phyloP scores from a whole-genome alignment of 805 yeast species.

The Sugiyamaella mastotermitis region DNA sequence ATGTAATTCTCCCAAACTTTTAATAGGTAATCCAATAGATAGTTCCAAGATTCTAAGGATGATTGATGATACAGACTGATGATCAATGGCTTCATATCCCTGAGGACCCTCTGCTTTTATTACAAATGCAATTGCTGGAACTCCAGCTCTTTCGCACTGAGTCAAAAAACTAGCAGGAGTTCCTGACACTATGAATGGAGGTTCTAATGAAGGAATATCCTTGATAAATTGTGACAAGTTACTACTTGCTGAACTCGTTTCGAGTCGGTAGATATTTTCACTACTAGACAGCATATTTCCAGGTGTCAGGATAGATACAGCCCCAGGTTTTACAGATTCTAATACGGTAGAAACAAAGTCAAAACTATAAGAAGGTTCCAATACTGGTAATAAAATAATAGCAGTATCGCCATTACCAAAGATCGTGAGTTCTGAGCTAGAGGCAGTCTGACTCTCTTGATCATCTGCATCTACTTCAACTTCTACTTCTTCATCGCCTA shows the following conservation, averaged over 20 bases:
- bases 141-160: slow-evolving; percentile 18
- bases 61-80: no score
- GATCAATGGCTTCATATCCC: slow-evolving; percentile 26
- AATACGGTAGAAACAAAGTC: slow-evolving; percentile 13
- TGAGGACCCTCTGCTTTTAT: slow-evolving; percentile 29
- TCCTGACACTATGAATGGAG: slow-evolving; percentile 29
- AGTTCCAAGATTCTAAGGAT: no score
- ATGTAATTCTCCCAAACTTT: no score
- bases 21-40: no score
- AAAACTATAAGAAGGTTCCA: slow-evolving; percentile 15
- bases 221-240: not conserved
- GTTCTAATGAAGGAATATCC: slow-evolving; percentile 19
- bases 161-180: slow-evolving; percentile 28
- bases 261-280: slow-evolving; percentile 11
- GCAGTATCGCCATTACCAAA: not conserved
- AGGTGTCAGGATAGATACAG: slow-evolving; percentile 13
- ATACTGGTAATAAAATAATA: not conserved
- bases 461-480: slow-evolving; percentile 4
- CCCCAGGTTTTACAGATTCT: slow-evolving; percentile 9
- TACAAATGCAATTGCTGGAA: slow-evolving; percentile 24
- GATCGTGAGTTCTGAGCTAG: slow-evolving; percentile 3
- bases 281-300: slow-evolving; percentile 14
- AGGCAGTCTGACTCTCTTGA: not conserved
- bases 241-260: slow-evolving; percentile 5
- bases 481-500: slow-evolving; percentile 9